Base-by-base conservation (phyloP, 345 rosid species). In the Citrus inodora region DNA sequence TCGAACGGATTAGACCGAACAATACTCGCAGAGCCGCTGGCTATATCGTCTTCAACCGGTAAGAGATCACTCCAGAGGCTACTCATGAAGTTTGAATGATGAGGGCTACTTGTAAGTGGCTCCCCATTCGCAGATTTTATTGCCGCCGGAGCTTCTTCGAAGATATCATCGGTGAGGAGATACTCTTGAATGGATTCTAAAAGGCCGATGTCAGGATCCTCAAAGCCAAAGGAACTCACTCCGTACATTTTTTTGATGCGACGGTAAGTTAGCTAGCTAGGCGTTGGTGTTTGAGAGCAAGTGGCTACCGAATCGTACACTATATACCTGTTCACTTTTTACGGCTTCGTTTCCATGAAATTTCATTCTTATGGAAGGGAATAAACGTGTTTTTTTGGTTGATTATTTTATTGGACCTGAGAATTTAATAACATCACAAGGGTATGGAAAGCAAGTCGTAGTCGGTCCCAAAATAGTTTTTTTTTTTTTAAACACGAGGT, bases 21-120 rank as follows among this genome's bases (percentile, higher is more conserved):
- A 2, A 58, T 22, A 64, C 30, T 83, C 1, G 33, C 61, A 8
- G 84, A 13, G 51, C 51, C 82, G 19, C 81, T 81, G 0, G 56
- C 40, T 7, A 78, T 76, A 66, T 83, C 75, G 53, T 83, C 78
- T 9, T 77, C 67, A 0, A 25, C 7, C 55, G 56, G 82, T 2
- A 86, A 58, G 56, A 81, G 73, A 68, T 83, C 88, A 5, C 80
- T 82, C 88, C 86, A 79, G 33, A 77, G n/a, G n/a, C 46, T 71
- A 27, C 59, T 27, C 2, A 74, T 56, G 58, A 46, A 46, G 71
- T 55, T 78, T 0, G 46, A 56, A 70, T 21, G 77, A 22, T 14
- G 77, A 16, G 8, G 9, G 59, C 24, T 6, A 13, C 42, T 38
- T 11, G 24, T 7, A 14, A 76, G 59, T 25, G 70, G 51, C 51